phyloP scores from a whole-genome alignment of 2,329 filamentous ascomycete genomes.

The Fusarium begoniae region DNA sequence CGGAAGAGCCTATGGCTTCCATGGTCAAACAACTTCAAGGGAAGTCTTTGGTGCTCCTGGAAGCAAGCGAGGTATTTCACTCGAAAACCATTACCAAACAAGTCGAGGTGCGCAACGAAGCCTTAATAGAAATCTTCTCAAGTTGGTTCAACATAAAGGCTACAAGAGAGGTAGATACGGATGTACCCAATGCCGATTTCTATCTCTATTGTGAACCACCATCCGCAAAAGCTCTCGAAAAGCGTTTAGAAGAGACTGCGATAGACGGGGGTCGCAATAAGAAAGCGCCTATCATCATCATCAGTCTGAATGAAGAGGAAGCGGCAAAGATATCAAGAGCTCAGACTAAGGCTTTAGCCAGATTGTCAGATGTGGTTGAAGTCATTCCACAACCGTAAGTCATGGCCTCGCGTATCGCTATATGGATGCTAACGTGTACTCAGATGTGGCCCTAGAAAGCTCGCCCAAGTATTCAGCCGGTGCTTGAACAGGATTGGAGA shows the following conservation, averaged over 20 bases:
- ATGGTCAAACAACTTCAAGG: slow-evolving; percentile 29
- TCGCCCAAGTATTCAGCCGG: slow-evolving; percentile 42
- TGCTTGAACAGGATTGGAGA: slow-evolving; percentile 28
- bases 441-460: slow-evolving; percentile 44
- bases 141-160: slow-evolving; percentile 50
- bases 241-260: slow-evolving; percentile 21
- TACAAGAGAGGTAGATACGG: slow-evolving; percentile 11
- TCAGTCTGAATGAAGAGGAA: slow-evolving; percentile 45
- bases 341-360: slow-evolving; percentile 33
- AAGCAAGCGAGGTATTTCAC: slow-evolving; percentile 1
- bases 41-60: slow-evolving; percentile 30
- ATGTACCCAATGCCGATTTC: slow-evolving; percentile 31
- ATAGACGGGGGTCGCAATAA: not conserved
- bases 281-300: slow-evolving; percentile 41
- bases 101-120: slow-evolving; percentile 40
- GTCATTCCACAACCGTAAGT: slow-evolving; percentile 47
- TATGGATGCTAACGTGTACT: not conserved
- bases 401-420: rapidly evolving
- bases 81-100: slow-evolving; percentile 15
- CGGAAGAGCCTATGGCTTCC: slow-evolving; percentile 22
- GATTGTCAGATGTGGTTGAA: slow-evolving; percentile 42
- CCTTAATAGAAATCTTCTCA: slow-evolving; percentile 43
- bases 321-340: slow-evolving; percentile 39
- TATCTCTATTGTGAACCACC: slow-evolving; percentile 43
- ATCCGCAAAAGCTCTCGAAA: slow-evolving; percentile 21